phyloP scores from a whole-genome alignment of 2,329 filamentous ascomycete species.

The Trichoderma sp. region DNA sequence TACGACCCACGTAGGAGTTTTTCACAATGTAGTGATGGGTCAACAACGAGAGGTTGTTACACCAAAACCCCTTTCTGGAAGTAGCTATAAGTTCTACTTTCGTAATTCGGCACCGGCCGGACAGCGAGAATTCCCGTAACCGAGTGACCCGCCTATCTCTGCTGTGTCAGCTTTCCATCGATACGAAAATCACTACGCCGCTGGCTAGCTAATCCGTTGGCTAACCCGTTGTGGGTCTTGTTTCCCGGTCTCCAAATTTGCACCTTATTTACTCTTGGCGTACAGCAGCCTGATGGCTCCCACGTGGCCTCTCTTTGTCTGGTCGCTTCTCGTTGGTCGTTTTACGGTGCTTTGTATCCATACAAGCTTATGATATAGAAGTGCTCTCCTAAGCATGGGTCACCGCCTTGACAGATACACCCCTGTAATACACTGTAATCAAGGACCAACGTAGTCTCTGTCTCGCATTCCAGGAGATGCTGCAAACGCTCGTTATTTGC shows the following conservation, averaged over 20 bases:
- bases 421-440: background rate
- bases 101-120: background rate
- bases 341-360: background rate
- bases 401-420: background rate
- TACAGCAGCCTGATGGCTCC: background rate
- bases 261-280: background rate
- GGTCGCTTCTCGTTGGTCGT: background rate
- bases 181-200: background rate
- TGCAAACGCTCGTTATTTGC: background rate
- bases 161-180: too few relatives aligned
- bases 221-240: background rate
- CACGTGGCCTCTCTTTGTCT: background rate
- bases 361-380: background rate
- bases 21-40: background rate
- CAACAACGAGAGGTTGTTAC: background rate
- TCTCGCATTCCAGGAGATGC: background rate
- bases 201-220: background rate
- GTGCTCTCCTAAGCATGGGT: background rate
- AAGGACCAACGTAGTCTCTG: background rate
- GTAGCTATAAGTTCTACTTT: background rate
- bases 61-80: background rate
- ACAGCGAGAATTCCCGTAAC: background rate
- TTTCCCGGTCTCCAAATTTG: background rate
- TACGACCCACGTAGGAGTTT: background rate
- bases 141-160: background rate